These are phyloP conservation scores for Liquidambar formosana DNA, from an alignment of 164 flowering plant genomes.

Conservation along the genomic window DNA sequence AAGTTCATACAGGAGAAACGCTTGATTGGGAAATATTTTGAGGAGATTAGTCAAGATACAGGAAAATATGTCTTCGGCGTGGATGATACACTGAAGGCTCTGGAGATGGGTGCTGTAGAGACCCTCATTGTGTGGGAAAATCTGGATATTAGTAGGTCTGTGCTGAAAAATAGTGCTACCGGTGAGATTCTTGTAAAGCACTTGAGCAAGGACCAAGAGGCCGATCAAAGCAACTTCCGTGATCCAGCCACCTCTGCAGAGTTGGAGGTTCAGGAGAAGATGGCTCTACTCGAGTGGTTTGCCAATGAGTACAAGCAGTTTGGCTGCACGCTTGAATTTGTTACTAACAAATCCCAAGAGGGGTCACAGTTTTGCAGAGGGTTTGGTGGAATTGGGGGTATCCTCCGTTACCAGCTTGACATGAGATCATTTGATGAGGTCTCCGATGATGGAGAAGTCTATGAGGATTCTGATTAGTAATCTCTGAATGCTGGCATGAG, in stretches of 20 bases:
- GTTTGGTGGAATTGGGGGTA: constrained; percentile 7
- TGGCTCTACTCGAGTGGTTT: constrained; percentile 9
- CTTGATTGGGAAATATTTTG: constrained; percentile 6
- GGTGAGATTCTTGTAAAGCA: constrained; percentile 1
- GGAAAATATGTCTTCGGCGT: no score
- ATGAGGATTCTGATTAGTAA: no score
- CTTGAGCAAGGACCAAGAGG: constrained; percentile 8
- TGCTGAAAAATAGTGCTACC: not conserved
- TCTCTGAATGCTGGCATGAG: no score
- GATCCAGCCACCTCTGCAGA: constrained; percentile 5
- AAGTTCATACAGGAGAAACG: constrained; percentile 7
- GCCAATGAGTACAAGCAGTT: constrained; percentile 8
- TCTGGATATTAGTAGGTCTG: not conserved
- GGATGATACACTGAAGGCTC: no score
- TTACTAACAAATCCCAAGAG: constrained; percentile 9
- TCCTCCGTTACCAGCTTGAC: constrained; percentile 9
- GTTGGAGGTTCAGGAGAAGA: constrained; percentile 8
- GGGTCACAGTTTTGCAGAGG: no score
- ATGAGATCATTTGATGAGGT: constrained; percentile 9
- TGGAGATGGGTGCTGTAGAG: no score
- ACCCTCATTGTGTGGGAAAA: not conserved
- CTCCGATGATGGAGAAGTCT: no score
- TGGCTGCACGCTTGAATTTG: constrained; percentile 8
- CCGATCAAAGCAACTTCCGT: constrained; percentile 7
- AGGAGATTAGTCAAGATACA: constrained; percentile 8